Conservation (phyloP, 1,284 basidiomycete species). For the Wolfiporia cocos region DNA sequence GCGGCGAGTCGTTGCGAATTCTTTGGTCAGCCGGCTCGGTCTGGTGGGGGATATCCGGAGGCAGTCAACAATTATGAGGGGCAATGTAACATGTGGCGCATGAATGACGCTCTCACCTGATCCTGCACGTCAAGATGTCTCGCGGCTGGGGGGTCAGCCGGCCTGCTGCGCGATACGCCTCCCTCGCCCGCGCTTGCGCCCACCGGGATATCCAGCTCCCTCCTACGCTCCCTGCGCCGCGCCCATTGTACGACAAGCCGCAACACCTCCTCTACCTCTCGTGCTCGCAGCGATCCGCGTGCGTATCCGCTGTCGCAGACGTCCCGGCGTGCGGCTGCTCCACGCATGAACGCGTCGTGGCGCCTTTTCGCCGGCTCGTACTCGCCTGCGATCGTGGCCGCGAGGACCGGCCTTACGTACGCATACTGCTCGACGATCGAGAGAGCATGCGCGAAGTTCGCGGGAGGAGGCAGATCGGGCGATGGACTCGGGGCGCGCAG, state of each 20-base stretch:
- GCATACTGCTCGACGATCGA: conserved; percentile 52
- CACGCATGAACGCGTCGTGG: conserved; percentile 51
- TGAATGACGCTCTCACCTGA: too few species aligned
- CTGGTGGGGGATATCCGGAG: too few species aligned
- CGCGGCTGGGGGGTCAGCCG: neutral
- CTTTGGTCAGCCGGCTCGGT: too few species aligned
- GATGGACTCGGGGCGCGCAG: conserved; percentile 30
- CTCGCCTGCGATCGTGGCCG: conserved; percentile 45
- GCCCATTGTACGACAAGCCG: conserved; percentile 48
- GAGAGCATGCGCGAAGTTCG: conserved; percentile 37
- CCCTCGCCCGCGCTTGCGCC: too few species aligned
- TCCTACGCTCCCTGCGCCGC: conserved; percentile 30
- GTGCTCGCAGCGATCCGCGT: conserved; percentile 46
- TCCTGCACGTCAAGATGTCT: neutral
- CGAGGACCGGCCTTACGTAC: conserved; percentile 57
- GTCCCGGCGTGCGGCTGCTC: conserved; percentile 39
- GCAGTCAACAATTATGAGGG: too few species aligned
- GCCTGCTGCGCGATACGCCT: neutral
- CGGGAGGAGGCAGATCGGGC: conserved; percentile 31
- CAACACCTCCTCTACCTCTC: conserved; percentile 43
- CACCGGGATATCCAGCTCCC: conserved; percentile 15
- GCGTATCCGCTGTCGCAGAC: conserved; percentile 42
- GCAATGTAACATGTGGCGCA: too few species aligned
- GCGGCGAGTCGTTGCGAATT: too few species aligned
- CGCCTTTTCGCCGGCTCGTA: conserved; percentile 46